phyloP scores from a whole-genome alignment of 2,329 filamentous ascomycete species.

The Hypoxylon sp. region DNA sequence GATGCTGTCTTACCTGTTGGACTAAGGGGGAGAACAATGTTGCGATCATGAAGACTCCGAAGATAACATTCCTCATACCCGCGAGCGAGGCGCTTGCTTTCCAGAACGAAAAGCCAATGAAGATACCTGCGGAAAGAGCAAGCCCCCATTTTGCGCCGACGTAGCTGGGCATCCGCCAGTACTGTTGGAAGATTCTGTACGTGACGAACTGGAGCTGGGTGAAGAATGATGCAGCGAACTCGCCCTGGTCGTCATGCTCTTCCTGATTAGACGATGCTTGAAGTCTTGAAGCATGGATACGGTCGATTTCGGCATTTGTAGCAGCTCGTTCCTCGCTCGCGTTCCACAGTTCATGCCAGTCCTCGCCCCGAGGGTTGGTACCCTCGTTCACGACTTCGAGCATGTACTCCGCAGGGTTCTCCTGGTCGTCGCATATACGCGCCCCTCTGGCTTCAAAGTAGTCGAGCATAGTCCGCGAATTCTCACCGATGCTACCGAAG shows the following conservation, averaged over 20 bases:
- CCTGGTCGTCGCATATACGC: constrained; percentile 69
- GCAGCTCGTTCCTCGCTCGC: constrained; percentile 12
- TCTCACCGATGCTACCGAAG: constrained; percentile 78
- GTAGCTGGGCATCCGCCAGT: constrained; percentile 25
- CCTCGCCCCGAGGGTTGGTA: constrained; percentile 6
- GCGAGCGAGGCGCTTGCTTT: constrained; percentile 9
- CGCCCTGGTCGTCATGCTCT: constrained; percentile 6
- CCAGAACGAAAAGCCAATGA: constrained; percentile 26
- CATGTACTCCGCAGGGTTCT: constrained; percentile 63
- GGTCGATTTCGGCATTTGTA: constrained; percentile 15
- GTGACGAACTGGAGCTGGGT: constrained; percentile 18
- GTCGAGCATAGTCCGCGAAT: constrained; percentile 20
- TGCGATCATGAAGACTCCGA: constrained; percentile 24
- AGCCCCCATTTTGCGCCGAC: constrained; percentile 22
- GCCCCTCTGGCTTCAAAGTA: constrained; percentile 21
- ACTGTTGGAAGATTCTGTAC: constrained; percentile 21
- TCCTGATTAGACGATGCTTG: not conserved
- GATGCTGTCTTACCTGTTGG: constrained; percentile 11
- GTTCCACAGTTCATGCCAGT: constrained; percentile 24
- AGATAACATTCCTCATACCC: constrained; percentile 21
- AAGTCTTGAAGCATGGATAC: constrained; percentile 8
- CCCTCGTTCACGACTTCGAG: constrained; percentile 23
- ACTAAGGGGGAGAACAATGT: constrained; percentile 20
- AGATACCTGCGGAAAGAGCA: constrained; percentile 11
- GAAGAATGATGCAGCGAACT: constrained; percentile 20